Conservation (phyloP, 805 yeast species). For the Ogataea philodendri region DNA sequence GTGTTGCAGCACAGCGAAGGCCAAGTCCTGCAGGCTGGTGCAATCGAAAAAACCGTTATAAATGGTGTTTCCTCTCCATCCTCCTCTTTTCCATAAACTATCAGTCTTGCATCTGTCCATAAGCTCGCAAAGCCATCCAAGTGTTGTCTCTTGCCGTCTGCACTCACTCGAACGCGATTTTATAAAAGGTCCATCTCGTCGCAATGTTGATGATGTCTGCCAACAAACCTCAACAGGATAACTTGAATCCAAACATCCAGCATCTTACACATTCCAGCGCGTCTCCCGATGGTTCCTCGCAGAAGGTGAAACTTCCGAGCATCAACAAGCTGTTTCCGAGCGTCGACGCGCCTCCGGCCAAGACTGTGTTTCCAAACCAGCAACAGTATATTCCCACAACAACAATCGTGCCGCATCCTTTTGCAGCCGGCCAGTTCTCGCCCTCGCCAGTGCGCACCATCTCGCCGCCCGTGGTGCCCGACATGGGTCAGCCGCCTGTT, state of each 20-base stretch:
- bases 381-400: slow-evolving; percentile 5
- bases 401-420: not conserved
- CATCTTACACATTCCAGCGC: too few relatives aligned
- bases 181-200: not conserved
- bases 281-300: not conserved
- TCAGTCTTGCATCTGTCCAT: too few relatives aligned
- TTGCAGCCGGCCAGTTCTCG: slow-evolving; percentile 2
- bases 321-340: slow-evolving; percentile 24
- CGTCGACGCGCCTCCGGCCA: slow-evolving; percentile 7
- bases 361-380: not conserved
- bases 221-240: slow-evolving; percentile 8
- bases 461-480: too few relatives aligned
- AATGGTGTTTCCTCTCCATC: not conserved
- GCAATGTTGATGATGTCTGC: slow-evolving; percentile 17
- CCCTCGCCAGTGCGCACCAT: too few relatives aligned
- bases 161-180: too few relatives aligned
- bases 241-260: too few relatives aligned
- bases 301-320: slow-evolving; percentile 23
- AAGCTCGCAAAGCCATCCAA: too few relatives aligned
- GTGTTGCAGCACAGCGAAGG: not conserved
- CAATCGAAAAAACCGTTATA: not conserved
- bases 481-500: too few relatives aligned
- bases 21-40: not conserved
- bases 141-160: too few relatives aligned
- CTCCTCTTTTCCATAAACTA: not conserved